phyloP scores from a whole-genome alignment of 306 rosid species.

The Mimosa bimucronata region DNA sequence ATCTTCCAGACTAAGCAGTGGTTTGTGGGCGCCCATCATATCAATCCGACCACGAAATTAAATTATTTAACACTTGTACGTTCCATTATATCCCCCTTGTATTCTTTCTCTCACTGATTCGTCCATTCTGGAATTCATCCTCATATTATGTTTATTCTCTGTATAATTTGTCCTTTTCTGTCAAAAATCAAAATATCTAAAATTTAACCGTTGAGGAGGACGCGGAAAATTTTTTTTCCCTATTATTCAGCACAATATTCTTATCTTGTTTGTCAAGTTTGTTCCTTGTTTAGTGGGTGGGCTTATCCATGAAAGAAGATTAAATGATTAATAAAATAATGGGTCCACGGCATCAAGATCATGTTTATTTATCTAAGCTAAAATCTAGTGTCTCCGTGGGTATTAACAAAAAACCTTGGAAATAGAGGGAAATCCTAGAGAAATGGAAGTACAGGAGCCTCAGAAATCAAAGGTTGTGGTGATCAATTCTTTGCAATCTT shows the following conservation, averaged over 20 bases:
- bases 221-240: background rate
- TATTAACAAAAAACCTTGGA: background rate
- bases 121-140: background rate
- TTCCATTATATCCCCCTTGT: background rate
- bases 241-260: slow-evolving; percentile 11
- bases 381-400: background rate
- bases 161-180: background rate
- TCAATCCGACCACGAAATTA: too few species aligned
- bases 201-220: background rate
- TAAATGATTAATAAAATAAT: slow-evolving; percentile 5
- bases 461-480: slow-evolving; percentile 55
- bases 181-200: background rate
- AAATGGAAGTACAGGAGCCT: slow-evolving; percentile 48
- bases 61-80: background rate
- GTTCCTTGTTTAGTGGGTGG: slow-evolving; percentile 2
- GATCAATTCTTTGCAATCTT: slow-evolving; percentile 71
- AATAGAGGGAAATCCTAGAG: slow-evolving; percentile 26
- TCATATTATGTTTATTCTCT: background rate
- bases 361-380: background rate
- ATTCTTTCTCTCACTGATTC: background rate
- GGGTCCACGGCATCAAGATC: slow-evolving; percentile 9
- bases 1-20: slow-evolving; percentile 23
- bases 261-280: slow-evolving; percentile 24
- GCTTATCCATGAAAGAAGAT: slow-evolving; percentile 32
- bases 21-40: slow-evolving; percentile 24